phyloP scores from a whole-genome alignment of 2,329 filamentous ascomycete species.

The Zarea fungicola region DNA sequence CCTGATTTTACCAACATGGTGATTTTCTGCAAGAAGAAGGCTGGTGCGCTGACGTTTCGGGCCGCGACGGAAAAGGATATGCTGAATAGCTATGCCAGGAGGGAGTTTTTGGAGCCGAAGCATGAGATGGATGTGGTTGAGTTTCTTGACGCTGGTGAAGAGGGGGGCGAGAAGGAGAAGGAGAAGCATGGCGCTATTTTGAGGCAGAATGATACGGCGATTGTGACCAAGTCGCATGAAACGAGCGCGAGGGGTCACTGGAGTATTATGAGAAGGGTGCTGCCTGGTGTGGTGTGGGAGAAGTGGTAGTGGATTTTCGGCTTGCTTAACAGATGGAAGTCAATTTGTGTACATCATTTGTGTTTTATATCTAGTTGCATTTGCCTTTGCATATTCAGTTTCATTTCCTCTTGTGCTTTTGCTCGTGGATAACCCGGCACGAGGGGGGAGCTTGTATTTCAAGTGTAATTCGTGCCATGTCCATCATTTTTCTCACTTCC shows the following conservation, averaged over 20 bases:
- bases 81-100: constrained; percentile 64
- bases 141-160: constrained; percentile 36
- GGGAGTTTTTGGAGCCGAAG: constrained; percentile 65
- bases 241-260: constrained; percentile 80
- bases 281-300: constrained; percentile 79
- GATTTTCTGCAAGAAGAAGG: constrained; percentile 77
- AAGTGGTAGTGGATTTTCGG: constrained; percentile 66
- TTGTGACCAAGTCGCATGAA: constrained; percentile 67
- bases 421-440: too few species aligned
- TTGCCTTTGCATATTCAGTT: too few species aligned
- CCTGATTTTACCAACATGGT: constrained; percentile 95
- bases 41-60: constrained; percentile 57
- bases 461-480: too few species aligned
- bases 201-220: constrained; percentile 56
- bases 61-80: constrained; percentile 59
- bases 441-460: too few species aligned
- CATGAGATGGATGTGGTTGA: constrained; percentile 58
- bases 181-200: constrained; percentile 43
- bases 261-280: constrained; percentile 80
- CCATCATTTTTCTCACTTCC: too few species aligned
- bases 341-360: too few species aligned
- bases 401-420: too few species aligned
- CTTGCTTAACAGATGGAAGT: too few species aligned
- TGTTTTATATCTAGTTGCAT: constrained; percentile 1
- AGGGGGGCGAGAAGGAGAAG: constrained; percentile 32